Conservation (phyloP, 768 basidiomycete genomes). For the Boletus pseudo-olivaceus region DNA sequence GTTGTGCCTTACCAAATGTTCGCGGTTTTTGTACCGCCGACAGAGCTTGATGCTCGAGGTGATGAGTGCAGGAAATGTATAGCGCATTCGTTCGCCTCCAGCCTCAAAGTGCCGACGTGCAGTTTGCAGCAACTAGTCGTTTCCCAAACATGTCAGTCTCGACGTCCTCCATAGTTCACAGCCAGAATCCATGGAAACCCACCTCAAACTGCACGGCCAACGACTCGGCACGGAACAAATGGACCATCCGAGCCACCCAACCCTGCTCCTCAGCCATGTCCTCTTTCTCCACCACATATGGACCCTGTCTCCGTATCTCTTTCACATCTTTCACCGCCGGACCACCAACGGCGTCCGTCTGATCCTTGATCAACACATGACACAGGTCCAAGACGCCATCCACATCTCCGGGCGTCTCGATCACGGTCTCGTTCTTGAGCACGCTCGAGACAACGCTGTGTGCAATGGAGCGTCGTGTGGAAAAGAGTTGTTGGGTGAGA, state of each 20-base stretch:
- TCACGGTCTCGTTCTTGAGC: slow-evolving; percentile 93
- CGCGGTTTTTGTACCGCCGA: slow-evolving; percentile 81
- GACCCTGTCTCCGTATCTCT: slow-evolving; percentile 54
- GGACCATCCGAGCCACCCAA: slow-evolving; percentile 98
- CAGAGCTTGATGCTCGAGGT: slow-evolving; percentile 92
- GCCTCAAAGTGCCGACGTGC: slow-evolving; percentile 87
- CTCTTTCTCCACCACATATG: slow-evolving; percentile 68
- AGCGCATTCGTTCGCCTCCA: slow-evolving; percentile 93
- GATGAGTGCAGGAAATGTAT: slow-evolving; percentile 95
- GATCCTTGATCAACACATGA: slow-evolving; percentile 87
- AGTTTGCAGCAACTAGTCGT: slow-evolving; percentile 77
- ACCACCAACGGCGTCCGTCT: slow-evolving; percentile 51
- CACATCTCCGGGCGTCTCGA: slow-evolving; percentile 92
- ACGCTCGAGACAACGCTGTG: slow-evolving; percentile 94
- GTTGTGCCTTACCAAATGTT: slow-evolving; percentile 52
- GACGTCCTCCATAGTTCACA: not conserved
- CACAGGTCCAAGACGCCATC: slow-evolving; percentile 91
- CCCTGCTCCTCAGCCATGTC: slow-evolving; percentile 98
- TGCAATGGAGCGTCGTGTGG: slow-evolving; percentile 86
- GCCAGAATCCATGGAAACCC: slow-evolving; percentile 11
- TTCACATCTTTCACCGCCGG: slow-evolving; percentile 30
- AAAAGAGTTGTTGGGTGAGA: slow-evolving; percentile 81
- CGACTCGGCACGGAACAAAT: slow-evolving; percentile 87
- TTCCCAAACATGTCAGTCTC: not conserved
- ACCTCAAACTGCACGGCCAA: slow-evolving; percentile 90